Percentiles rank a stretch among this genome's conserved stretches.
Conservation (phyloP, 257 asterid genomes). For the Solanum tacnaense region DNA sequence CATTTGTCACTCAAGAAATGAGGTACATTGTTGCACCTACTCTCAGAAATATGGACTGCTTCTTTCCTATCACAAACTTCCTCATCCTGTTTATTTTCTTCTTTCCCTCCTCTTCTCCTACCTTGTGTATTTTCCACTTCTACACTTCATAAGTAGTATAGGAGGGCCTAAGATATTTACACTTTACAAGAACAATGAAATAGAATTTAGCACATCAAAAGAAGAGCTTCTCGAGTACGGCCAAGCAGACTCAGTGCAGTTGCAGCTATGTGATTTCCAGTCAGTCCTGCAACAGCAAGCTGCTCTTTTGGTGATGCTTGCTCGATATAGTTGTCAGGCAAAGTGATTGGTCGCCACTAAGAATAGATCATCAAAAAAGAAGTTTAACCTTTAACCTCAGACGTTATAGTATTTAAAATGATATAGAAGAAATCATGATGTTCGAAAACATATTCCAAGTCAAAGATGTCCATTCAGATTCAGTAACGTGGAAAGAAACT, state of each 20-base stretch:
- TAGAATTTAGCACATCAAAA: slow-evolving; percentile 39
- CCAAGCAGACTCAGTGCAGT: slow-evolving; percentile 81
- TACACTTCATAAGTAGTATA: background rate
- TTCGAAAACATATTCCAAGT: background rate
- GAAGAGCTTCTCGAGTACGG: slow-evolving; percentile 76
- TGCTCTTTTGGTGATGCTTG: slow-evolving; percentile 53
- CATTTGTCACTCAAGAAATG: background rate
- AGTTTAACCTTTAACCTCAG: background rate
- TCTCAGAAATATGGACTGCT: background rate
- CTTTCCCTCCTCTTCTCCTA: background rate
- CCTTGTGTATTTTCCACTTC: background rate
- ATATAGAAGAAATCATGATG: background rate
- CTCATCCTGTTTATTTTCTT: background rate
- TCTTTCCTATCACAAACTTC: background rate
- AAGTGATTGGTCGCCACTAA: slow-evolving; percentile 88
- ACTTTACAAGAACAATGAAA: background rate
- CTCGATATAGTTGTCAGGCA: slow-evolving; percentile 77
- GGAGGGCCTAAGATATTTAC: background rate
- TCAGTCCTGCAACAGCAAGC: slow-evolving; percentile 59
- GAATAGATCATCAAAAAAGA: background rate
- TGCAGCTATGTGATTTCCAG: slow-evolving; percentile 85
- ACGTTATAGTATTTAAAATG: background rate
- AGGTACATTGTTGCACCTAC: background rate
- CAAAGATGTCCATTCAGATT: background rate
- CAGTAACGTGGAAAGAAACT: background rate